Evolutionary conservation across 495 filamentous ascomycete species (phyloP), one percentile per base, ranked within the genome.

Genomic region (Aspergillus nidulans): DNA sequence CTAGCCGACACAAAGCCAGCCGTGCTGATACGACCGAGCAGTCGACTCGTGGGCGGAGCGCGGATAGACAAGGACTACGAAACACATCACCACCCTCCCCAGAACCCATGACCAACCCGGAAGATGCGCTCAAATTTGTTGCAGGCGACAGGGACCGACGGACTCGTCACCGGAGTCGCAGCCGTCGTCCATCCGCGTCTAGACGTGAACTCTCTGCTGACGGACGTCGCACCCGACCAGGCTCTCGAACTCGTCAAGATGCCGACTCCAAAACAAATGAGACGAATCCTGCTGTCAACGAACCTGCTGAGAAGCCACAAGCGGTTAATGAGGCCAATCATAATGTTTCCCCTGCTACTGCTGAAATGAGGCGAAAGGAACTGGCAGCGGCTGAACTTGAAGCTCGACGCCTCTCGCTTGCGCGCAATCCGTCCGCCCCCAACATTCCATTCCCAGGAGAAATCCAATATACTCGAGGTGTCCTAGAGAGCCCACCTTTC

Each of bases 341-440:
- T n/a, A n/a, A n/a, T n/a, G n/a, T n/a, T n/a, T n/a, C n/a, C n/a
- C 58, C 68, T 24, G 68, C 63, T 23, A 40, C 72, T 6, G 63
- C 67, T 0, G 74, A 76, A 45, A 65, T 62, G 56, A 72, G 58
- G 40, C 85, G 86, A 70, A 90, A 87, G 70, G 89, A 92, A 60
- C 71, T 86, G 23, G 91, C 91, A 13, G 89, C 89, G 7, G 85
- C 86, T 49, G 91, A 96, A 70, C 79, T 96, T 21, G 91, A 96
- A 72, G 88, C 91, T 54, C 83, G 91, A 18, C 82, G 91, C 42
- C 81, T 88, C 58, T 96, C 91, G 20, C 81, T 96, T 13, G 88
- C 89, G 2, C 77, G 86, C 10, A 81, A 90, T 57, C 87, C 88
- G 16, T 88, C 87, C 18, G 90, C 85, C 4, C 89, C 90, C 0